A percentile compares a stretch with the other conserved stretches of the same genome.
Conservation (phyloP, 2,329 filamentous ascomycete genomes). For the Scytalidium sp. region DNA sequence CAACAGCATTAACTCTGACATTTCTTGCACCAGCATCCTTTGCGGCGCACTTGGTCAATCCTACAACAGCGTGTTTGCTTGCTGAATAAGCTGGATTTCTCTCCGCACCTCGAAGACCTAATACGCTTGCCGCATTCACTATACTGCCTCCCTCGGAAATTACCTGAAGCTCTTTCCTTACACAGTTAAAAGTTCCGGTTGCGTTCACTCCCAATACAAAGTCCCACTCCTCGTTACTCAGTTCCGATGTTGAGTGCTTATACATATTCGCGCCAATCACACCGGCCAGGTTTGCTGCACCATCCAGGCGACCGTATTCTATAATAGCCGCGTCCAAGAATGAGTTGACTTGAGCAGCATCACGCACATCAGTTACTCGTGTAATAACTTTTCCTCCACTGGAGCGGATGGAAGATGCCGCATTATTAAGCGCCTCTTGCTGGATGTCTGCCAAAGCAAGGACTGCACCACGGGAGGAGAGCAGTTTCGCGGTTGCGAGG, state of each 20-base stretch:
- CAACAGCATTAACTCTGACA: conserved; percentile 34
- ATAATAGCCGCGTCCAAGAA: conserved; percentile 31
- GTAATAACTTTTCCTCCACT: conserved; percentile 21
- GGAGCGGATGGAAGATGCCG: conserved; percentile 23
- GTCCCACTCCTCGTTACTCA: conserved; percentile 39
- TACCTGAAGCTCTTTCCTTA: conserved; percentile 44
- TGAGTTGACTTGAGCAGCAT: conserved; percentile 19
- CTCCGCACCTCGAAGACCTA: conserved; percentile 26
- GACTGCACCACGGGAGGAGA: conserved; percentile 10
- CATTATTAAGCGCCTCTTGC: conserved; percentile 19
- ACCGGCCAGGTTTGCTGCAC: conserved; percentile 36
- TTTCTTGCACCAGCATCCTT: conserved; percentile 22
- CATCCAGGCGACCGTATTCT: conserved; percentile 31
- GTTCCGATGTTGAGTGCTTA: conserved; percentile 25
- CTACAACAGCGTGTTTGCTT: conserved; percentile 24
- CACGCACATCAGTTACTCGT: conserved; percentile 26
- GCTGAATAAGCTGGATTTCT: conserved; percentile 15
- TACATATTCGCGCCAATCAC: conserved; percentile 27
- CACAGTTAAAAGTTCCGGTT: conserved; percentile 46
- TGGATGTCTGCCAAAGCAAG: conserved; percentile 12
- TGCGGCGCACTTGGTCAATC: conserved; percentile 13
- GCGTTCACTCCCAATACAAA: conserved; percentile 41
- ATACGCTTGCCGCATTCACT: conserved; percentile 47
- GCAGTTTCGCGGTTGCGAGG: conserved; percentile 61
- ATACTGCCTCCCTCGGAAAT: conserved; percentile 51